Base-by-base conservation (phyloP, 352 stramenopile species). In the Globisporangium carolinianum region DNA sequence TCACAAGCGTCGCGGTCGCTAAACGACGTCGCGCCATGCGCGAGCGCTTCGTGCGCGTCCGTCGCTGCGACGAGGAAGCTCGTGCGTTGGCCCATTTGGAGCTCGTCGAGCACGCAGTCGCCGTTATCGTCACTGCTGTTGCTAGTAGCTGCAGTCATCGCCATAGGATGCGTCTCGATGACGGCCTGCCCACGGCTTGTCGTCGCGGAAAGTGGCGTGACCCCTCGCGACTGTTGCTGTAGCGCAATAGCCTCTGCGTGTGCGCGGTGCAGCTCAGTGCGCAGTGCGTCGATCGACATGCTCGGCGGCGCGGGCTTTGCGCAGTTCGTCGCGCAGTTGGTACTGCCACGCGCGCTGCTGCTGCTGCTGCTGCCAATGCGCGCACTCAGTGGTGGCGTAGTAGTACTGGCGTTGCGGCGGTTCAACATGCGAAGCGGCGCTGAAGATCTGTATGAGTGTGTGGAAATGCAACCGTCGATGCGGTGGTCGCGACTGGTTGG, bases 391-490 rank as follows among this genome's bases (percentile, higher is more conserved):
- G 32, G 6, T 58, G 42, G 14, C 6, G 42, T 1, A 11, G 6
- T 11, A 43, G 32, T 10, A 35, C 49, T 53, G 17, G 12, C 14
- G n/a, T 36, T 36, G 47, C 47, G 17, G 10, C 57, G 47, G 42
- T 53, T 62, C 57, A 62, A 62, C 50, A 62, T 62, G 57, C 11
- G 57, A 62, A 15, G 14, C 50, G 51, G 1, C 24, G 24, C 24
- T 24, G 24, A 24, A 24, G 24, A 24, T 2, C 24, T 24, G 24
- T 24, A 24, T 24, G 24, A 24, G 24, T 24, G 24, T 24, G 24
- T 24, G 24, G 24, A 24, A 24, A 18, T 50, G 57, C 46, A 50
- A 50, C 46, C 46, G 46, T 50, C 15, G 46, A 12, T 12, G 41
- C 42, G 11, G 11, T 17, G 42, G 42, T 24, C 24, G 42, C n/a